Percentiles rank a stretch among this genome's conserved stretches.
Conservation (phyloP, 2,329 filamentous ascomycete species). For the Trichoderma atrobrunneum region DNA sequence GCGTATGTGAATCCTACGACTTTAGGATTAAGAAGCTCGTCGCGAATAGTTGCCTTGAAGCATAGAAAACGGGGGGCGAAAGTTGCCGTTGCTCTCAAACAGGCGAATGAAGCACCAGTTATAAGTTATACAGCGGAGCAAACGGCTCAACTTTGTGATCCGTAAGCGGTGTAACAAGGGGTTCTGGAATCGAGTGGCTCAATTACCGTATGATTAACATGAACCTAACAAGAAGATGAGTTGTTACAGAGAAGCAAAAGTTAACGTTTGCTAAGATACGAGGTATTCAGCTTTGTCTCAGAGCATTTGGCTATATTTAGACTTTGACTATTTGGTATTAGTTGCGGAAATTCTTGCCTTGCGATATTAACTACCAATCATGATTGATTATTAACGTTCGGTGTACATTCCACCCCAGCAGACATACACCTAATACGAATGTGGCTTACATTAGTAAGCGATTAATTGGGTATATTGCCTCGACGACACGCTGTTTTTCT, state of each 20-base stretch:
- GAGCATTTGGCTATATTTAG: background rate
- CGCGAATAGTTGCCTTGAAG: background rate
- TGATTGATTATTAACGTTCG: background rate
- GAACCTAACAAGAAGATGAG: background rate
- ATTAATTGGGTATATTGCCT: background rate
- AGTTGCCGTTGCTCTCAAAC: background rate
- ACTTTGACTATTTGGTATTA: background rate
- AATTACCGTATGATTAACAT: background rate
- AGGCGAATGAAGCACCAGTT: background rate
- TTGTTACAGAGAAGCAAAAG: background rate
- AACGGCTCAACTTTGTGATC: background rate
- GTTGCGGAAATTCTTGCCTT: conserved; percentile 1
- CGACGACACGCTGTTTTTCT: background rate
- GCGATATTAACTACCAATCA: background rate
- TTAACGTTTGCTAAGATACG: background rate
- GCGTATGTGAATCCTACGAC: background rate
- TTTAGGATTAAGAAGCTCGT: background rate
- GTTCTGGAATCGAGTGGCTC: background rate
- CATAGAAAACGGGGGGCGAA: background rate
- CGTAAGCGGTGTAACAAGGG: background rate
- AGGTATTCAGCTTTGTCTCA: background rate
- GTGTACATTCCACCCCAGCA: background rate
- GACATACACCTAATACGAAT: background rate
- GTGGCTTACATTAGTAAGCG: background rate
- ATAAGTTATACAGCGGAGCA: background rate